A percentile compares a stretch with the other conserved stretches of the same genome.
phyloP scores from a whole-genome alignment of 148 eudicot genomes.

The Vaccinium corymbosum region DNA sequence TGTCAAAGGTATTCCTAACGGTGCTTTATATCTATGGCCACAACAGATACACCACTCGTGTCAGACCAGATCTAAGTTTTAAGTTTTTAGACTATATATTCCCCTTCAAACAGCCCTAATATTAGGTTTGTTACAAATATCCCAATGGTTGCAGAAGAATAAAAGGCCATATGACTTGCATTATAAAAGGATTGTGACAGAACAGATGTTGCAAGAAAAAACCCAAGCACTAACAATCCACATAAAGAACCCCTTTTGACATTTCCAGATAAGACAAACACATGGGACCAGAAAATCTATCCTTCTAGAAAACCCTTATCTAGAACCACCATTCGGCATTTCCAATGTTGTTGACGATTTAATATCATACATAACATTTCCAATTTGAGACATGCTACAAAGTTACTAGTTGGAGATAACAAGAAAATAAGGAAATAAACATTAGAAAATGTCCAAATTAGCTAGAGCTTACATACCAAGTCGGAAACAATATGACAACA shows the following conservation, averaged over 20 bases:
- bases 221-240: background rate
- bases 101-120: background rate
- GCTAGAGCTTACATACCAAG: constrained; percentile 54
- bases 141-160: background rate
- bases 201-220: background rate
- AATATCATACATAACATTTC: background rate
- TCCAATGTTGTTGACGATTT: background rate
- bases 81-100: background rate
- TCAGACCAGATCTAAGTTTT: background rate
- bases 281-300: background rate
- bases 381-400: background rate
- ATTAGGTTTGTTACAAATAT: background rate
- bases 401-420: background rate
- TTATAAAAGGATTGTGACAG: background rate
- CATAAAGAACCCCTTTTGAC: background rate
- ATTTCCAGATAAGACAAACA: background rate
- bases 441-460: constrained; percentile 1
- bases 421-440: background rate
- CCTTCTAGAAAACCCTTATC: background rate
- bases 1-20: background rate
- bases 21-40: constrained; percentile 1
- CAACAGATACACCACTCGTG: background rate
- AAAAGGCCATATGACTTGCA: background rate
- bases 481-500: constrained; percentile 74
- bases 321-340: background rate